Conservation (phyloP, 192 early-diverging fungal species). For the Chytriomyces hyalinus region DNA sequence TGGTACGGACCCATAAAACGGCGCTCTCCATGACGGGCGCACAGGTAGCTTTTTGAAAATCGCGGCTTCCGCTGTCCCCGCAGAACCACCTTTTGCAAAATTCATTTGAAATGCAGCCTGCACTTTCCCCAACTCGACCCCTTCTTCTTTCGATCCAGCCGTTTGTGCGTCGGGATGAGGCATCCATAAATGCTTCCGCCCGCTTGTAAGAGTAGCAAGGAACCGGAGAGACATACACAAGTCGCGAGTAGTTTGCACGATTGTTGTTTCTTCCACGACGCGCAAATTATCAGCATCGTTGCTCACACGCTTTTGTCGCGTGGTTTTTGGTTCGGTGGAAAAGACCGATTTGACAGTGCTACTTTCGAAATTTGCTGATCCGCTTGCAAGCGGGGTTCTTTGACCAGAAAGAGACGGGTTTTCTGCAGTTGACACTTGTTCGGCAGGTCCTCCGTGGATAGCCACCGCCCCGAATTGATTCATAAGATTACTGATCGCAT, state of each 20-base stretch:
- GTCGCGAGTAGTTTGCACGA: not conserved
- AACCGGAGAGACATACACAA: conserved; percentile 5
- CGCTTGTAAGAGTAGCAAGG: not conserved
- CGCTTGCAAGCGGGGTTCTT: too few relatives aligned
- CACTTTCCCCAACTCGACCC: not conserved
- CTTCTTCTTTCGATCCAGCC: not conserved
- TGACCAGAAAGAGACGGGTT: too few relatives aligned
- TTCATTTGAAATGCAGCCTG: not conserved
- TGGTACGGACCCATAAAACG: not conserved
- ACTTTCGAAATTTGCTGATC: not conserved
- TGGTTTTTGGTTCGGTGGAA: not conserved
- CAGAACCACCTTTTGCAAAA: not conserved
- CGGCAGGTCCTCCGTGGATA: not conserved
- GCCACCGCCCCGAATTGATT: not conserved
- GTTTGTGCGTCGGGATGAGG: not conserved
- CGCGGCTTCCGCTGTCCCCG: not conserved
- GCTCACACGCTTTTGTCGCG: not conserved
- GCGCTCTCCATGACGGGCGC: not conserved
- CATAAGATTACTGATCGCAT: not conserved
- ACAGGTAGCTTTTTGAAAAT: not conserved
- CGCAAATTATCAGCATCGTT: not conserved
- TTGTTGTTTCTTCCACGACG: not conserved
- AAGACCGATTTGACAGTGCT: not conserved
- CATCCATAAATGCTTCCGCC: conserved; percentile 13
- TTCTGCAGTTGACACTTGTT: too few relatives aligned